Conservation (phyloP, 2,329 filamentous ascomycete genomes). For the Colletotrichum theobromicola region DNA sequence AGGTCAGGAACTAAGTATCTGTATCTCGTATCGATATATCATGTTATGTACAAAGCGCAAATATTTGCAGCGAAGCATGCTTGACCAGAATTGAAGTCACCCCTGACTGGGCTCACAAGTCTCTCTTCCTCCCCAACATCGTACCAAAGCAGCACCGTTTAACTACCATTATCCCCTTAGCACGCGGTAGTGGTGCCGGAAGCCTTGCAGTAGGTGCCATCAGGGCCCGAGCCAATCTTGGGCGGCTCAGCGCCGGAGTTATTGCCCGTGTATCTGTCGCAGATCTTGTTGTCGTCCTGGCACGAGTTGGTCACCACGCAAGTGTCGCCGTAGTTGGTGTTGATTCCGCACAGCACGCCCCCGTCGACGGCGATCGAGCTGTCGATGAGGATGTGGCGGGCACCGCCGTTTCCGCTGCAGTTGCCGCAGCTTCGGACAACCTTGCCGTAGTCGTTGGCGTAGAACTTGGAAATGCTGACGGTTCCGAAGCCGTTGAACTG, state of each 20-base stretch:
- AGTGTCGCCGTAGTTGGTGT: conserved; percentile 56
- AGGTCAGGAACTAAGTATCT: too few relatives aligned
- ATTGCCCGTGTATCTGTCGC: conserved; percentile 42
- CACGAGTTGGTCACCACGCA: conserved; percentile 46
- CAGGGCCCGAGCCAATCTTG: conserved; percentile 41
- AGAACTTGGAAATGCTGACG: conserved; percentile 44
- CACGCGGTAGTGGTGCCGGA: conserved; percentile 20
- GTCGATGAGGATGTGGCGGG: conserved; percentile 49
- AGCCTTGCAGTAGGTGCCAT: conserved; percentile 36
- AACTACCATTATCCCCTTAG: not conserved
- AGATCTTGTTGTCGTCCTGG: conserved; percentile 32
- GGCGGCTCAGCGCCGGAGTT: conserved; percentile 38
- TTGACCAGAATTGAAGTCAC: not conserved
- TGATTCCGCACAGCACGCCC: conserved; percentile 50
- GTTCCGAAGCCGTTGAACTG: conserved; percentile 49
- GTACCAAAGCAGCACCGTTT: not conserved
- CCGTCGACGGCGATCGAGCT: conserved; percentile 46
- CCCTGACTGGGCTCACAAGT: not conserved
- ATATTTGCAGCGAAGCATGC: not conserved
- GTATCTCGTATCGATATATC: not conserved
- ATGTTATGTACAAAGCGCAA: not conserved
- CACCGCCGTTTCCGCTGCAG: conserved; percentile 43
- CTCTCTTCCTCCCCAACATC: not conserved
- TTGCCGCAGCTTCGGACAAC: conserved; percentile 57
- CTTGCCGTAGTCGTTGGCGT: conserved; percentile 53